Conservation (phyloP, 495 filamentous ascomycete genomes). For the Diplogelasinospora grovesii region DNA sequence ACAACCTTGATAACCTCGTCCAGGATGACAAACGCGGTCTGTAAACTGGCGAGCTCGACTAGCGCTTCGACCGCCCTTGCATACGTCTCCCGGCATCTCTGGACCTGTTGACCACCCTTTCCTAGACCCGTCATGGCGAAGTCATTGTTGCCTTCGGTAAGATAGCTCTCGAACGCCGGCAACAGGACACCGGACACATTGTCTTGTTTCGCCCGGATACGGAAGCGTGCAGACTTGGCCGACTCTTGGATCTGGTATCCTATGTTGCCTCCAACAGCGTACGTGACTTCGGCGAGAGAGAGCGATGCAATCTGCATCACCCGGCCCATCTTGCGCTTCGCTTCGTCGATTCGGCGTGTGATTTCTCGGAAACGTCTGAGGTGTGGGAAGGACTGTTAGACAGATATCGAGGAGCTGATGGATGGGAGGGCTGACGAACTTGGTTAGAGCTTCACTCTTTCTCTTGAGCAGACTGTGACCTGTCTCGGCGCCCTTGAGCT, state of each 20-base stretch:
- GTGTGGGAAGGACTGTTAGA: slow-evolving; percentile 15
- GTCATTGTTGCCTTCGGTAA: slow-evolving; percentile 84
- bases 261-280: slow-evolving; percentile 93
- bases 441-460: slow-evolving; percentile 90
- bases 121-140: slow-evolving; percentile 94
- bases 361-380: slow-evolving; percentile 90
- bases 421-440: slow-evolving; percentile 40
- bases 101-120: slow-evolving; percentile 96
- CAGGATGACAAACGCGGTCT: slow-evolving; percentile 96
- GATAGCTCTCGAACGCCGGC: slow-evolving; percentile 84
- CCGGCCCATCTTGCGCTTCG: slow-evolving; percentile 98
- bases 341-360: slow-evolving; percentile 93
- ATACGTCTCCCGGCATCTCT: slow-evolving; percentile 92
- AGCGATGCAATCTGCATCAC: slow-evolving; percentile 99
- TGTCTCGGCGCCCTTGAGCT: slow-evolving; percentile 93
- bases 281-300: slow-evolving; percentile 94
- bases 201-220: slow-evolving; percentile 89
- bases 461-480: slow-evolving; percentile 83
- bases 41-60: slow-evolving; percentile 91
- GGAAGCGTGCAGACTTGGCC: slow-evolving; percentile 84
- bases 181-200: slow-evolving; percentile 96
- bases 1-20: slow-evolving; percentile 99
- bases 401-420: neutral
- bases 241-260: slow-evolving; percentile 96
- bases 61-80: slow-evolving; percentile 94